Base-by-base conservation (phyloP, 1,284 basidiomycete species). In the Stereum hirsutum region DNA sequence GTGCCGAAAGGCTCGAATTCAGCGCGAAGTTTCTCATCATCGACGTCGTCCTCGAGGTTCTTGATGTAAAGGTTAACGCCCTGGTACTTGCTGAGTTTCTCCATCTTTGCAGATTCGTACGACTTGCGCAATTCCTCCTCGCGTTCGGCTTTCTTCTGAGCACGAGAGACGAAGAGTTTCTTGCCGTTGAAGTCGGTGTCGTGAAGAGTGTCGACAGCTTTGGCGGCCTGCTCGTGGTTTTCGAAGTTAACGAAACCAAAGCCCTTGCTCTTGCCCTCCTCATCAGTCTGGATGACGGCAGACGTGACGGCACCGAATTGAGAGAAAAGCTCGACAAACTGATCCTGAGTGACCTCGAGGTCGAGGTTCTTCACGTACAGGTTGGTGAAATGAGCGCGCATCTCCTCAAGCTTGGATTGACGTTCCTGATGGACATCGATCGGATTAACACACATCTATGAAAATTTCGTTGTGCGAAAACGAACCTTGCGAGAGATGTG, bases 11-110 rank as follows among this genome's bases (percentile, higher is more conserved):
- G 84, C 67, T 97, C 93, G 57, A 99, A 99, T 69, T 99, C 94
- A 52, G 76, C 70, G 50, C 90, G 88, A 57, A 97, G 84, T 65
- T 92, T 91, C 50, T 97, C 93, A 59, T 97, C 94, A 59, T 95
- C 90, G 56, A 93, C 78, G 57, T 94, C 89, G 58, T 95, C 92
- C 63, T 89, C 81, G 57, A 88, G 71, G 74, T 99, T 99, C 81
- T 99, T 99, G 80, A 99, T 86, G 75, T 99, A 99, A 45, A 99
- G 75, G 74, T 99, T 99, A 65, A 98, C 93, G 50, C 96, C 96
- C 59, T 97, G 93, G 62, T 92, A 97, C 72, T 99, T 98, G 80
- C 87, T 89, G 57, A 96, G 69, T 68, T 95, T 95, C 78, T 99
- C 96, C 76, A 94, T 82, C 72, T 95, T 93, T 48, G 89, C 91